These are phyloP conservation scores for Penicillium sp. DNA, from an alignment of 2,329 filamentous ascomycete genomes.

Conservation along the genomic window DNA sequence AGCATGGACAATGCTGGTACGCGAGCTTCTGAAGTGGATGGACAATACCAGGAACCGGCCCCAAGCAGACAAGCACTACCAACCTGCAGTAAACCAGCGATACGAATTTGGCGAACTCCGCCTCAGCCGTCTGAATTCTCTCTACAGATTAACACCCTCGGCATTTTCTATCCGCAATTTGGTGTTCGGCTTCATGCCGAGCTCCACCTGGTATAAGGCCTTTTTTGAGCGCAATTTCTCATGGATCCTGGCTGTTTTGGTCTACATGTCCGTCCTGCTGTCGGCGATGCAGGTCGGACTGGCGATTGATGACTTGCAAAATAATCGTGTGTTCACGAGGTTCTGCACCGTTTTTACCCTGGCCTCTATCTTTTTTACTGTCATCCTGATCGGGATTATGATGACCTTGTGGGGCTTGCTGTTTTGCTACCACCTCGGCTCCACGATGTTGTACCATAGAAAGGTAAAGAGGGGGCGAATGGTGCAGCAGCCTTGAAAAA, in stretches of 20 bases:
- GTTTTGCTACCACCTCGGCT: background rate
- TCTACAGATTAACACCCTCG: conserved; percentile 40
- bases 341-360: background rate
- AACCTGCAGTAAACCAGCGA: conserved; percentile 38
- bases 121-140: conserved; percentile 51
- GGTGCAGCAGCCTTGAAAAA: background rate
- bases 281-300: conserved; percentile 55
- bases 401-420: background rate
- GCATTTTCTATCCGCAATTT: conserved; percentile 28
- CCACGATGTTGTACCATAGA: background rate
- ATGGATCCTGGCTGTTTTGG: conserved; percentile 46
- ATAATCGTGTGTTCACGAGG: background rate
- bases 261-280: conserved; percentile 53
- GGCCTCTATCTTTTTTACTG: background rate
- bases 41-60: conserved; percentile 34
- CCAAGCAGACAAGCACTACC: background rate
- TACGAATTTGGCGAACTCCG: conserved; percentile 53
- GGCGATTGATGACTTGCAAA: background rate
- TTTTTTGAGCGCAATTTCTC: conserved; percentile 53
- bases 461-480: background rate
- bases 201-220: conserved; percentile 42
- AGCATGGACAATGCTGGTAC: conserved; percentile 44
- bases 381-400: background rate
- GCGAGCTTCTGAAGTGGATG: conserved; percentile 34
- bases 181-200: conserved; percentile 35